Conservation (phyloP, 2,329 filamentous ascomycete species). For the Colletotrichum limetticola region DNA sequence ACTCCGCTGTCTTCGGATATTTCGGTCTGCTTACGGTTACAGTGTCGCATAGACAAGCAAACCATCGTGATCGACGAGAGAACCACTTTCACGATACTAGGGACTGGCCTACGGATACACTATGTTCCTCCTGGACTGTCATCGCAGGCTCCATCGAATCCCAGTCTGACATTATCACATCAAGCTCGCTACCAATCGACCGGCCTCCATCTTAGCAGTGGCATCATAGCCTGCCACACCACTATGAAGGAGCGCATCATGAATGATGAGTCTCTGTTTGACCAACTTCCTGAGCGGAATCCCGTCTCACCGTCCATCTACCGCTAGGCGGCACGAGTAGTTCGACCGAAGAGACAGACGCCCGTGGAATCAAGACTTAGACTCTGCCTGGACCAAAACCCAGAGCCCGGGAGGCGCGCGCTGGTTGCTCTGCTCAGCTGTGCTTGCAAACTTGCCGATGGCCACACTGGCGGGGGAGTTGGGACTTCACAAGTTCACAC, state of each 20-base stretch:
- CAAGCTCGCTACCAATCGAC: background rate
- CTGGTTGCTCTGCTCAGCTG: background rate
- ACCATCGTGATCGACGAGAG: background rate
- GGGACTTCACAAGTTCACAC: slow-evolving; percentile 3
- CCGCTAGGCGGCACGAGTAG: background rate
- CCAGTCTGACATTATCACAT: slow-evolving; percentile 21
- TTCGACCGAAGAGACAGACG: background rate
- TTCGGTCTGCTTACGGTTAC: background rate
- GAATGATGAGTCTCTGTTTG: background rate
- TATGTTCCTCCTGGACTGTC: background rate
- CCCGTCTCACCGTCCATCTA: background rate
- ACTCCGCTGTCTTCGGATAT: background rate
- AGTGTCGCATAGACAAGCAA: background rate
- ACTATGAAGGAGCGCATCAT: background rate
- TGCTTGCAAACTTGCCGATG: background rate
- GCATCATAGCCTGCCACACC: slow-evolving; percentile 25
- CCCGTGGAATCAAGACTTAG: background rate
- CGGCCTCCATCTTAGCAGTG: background rate
- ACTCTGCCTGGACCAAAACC: background rate
- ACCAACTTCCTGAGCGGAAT: background rate
- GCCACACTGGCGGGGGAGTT: background rate
- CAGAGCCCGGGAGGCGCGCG: background rate
- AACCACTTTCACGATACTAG: background rate
- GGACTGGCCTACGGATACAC: slow-evolving; percentile 11
- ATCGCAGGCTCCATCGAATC: slow-evolving; percentile 9